Percentiles rank a stretch among this genome's conserved stretches.
Conservation (phyloP, 1,139 yeast genomes). For the Meyerozyma sp. region DNA sequence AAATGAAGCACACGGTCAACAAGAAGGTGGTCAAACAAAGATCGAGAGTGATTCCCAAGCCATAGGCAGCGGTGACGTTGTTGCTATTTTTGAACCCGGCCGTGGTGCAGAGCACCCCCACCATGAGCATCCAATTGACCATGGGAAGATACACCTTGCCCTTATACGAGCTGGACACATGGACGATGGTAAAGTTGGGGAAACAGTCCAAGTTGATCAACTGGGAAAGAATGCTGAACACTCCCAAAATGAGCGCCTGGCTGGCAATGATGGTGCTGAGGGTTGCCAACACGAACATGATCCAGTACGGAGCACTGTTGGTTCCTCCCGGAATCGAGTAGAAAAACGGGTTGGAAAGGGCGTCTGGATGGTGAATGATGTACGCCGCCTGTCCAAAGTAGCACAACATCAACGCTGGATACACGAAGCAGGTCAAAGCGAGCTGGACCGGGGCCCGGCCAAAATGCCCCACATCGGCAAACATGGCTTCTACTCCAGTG, state of each 20-base stretch:
- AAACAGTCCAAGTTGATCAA: slow-evolving; percentile 49
- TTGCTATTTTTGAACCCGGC: slow-evolving; percentile 47
- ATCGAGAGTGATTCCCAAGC: slow-evolving; percentile 53
- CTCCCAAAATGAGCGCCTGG: slow-evolving; percentile 55
- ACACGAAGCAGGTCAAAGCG: slow-evolving; percentile 41
- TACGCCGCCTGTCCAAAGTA: slow-evolving; percentile 59
- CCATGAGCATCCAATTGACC: slow-evolving; percentile 44
- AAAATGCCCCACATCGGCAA: slow-evolving; percentile 57
- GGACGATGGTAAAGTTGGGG: slow-evolving; percentile 42
- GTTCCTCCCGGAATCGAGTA: slow-evolving; percentile 47
- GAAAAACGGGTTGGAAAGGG: slow-evolving; percentile 39
- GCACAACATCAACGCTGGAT: slow-evolving; percentile 44
- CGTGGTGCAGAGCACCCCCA: slow-evolving; percentile 44
- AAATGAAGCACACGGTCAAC: slow-evolving; percentile 39
- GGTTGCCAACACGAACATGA: slow-evolving; percentile 48
- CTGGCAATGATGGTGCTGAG: slow-evolving; percentile 54
- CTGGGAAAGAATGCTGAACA: slow-evolving; percentile 47
- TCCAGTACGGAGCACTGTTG: slow-evolving; percentile 43
- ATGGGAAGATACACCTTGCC: slow-evolving; percentile 51
- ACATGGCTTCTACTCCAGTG: slow-evolving; percentile 62
- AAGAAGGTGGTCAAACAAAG: slow-evolving; percentile 47
- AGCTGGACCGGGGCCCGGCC: slow-evolving; percentile 46
- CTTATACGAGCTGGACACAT: slow-evolving; percentile 35
- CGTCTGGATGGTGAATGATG: slow-evolving; percentile 35
- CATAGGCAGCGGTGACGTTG: slow-evolving; percentile 55